These are phyloP conservation scores for Yamadazyma philogaea DNA, from an alignment of 805 yeast species.

Conservation along the genomic window DNA sequence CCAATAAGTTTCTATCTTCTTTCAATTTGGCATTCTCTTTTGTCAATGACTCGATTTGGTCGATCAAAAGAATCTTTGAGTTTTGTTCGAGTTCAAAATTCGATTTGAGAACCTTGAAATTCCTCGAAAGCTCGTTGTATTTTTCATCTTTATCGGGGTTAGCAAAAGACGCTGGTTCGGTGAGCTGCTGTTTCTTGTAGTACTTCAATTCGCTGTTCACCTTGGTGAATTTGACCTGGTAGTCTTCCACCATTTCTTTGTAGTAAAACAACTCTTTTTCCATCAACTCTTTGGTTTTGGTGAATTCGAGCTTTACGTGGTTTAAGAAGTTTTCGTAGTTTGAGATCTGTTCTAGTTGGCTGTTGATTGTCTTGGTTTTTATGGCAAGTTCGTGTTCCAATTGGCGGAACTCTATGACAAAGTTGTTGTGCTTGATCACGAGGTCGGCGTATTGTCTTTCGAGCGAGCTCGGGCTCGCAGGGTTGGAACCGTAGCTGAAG, in stretches of 20 bases:
- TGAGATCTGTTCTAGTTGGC: conserved; percentile 24
- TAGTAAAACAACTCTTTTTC: conserved; percentile 30
- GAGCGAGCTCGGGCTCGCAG: background rate
- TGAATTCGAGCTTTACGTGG: conserved; percentile 23
- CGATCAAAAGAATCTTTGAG: conserved; percentile 50
- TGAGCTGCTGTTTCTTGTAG: conserved; percentile 14
- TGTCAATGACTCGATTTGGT: conserved; percentile 50
- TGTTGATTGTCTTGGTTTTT: conserved; percentile 24
- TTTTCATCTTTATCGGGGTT: conserved; percentile 11
- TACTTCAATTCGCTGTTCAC: conserved; percentile 19
- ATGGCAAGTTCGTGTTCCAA: conserved; percentile 29
- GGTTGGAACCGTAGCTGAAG: background rate
- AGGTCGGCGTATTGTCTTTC: conserved; percentile 30
- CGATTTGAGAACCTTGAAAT: conserved; percentile 41
- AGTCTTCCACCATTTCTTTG: conserved; percentile 31
- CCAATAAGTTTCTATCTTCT: conserved; percentile 4
- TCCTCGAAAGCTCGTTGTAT: conserved; percentile 30
- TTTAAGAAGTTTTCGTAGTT: conserved; percentile 28
- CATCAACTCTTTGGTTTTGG: conserved; percentile 25
- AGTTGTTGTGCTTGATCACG: conserved; percentile 23
- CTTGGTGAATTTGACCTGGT: conserved; percentile 24
- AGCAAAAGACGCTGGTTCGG: conserved; percentile 8
- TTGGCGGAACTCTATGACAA: conserved; percentile 26
- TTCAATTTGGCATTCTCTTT: conserved; percentile 25
- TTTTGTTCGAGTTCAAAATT: conserved; percentile 53